phyloP scores from a whole-genome alignment of 108 stramenopile species.

The Fragilariopsis cylindrus region DNA sequence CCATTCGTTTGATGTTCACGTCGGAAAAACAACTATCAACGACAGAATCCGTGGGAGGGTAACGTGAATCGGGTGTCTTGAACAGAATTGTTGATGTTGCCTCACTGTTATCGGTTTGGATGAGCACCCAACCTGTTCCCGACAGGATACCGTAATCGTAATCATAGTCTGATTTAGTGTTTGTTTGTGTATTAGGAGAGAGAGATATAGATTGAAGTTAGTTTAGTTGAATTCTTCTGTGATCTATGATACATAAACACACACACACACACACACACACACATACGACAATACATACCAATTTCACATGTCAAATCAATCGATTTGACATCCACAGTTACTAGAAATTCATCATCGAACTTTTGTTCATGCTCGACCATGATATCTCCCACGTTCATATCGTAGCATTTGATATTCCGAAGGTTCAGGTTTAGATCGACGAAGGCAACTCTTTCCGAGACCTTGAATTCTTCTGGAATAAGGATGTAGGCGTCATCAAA shows the following conservation, averaged over 20 bases:
- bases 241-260: too few species aligned
- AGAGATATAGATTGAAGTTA: too few species aligned
- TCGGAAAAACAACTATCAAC: constrained; percentile 42
- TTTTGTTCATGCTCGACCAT: constrained; percentile 12
- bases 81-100: constrained; percentile 44
- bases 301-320: constrained; percentile 36
- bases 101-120: constrained; percentile 31
- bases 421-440: constrained; percentile 20
- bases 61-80: constrained; percentile 34
- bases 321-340: constrained; percentile 14
- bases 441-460: constrained; percentile 22
- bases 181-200: background rate
- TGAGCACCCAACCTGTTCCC: constrained; percentile 24
- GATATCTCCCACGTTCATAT: constrained; percentile 27
- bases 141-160: constrained; percentile 23
- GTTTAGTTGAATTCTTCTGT: too few species aligned
- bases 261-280: too few species aligned
- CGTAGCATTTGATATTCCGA: constrained; percentile 28
- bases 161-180: constrained; percentile 10
- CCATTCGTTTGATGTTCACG: constrained; percentile 50
- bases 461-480: constrained; percentile 22
- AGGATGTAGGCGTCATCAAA: constrained; percentile 32
- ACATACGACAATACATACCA: background rate
- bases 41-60: constrained; percentile 42
- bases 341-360: background rate